Conservation (phyloP, 345 rosid species). For the Isatis tinctoria region DNA sequence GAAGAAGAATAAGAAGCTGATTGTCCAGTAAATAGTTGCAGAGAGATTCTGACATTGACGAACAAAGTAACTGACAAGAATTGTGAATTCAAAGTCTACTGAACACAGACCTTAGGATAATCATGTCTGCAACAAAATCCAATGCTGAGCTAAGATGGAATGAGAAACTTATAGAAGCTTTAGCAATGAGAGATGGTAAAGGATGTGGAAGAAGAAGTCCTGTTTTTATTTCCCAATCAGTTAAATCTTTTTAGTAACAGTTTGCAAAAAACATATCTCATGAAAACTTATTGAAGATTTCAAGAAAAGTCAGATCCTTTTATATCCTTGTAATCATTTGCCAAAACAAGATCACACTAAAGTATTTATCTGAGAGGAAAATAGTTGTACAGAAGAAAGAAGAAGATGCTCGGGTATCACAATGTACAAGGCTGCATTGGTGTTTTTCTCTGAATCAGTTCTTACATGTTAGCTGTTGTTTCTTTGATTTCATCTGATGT, state of each 20-base stretch:
- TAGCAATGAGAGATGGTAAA: background rate
- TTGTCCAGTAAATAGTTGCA: background rate
- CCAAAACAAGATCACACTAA: slow-evolving; percentile 9
- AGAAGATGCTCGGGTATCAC: slow-evolving; percentile 20
- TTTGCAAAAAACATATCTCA: background rate
- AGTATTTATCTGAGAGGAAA: slow-evolving; percentile 7
- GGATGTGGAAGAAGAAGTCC: background rate
- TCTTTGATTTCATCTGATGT: slow-evolving; percentile 75
- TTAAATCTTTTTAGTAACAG: background rate
- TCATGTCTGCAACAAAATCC: background rate
- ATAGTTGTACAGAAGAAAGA: slow-evolving; percentile 22
- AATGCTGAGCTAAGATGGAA: background rate
- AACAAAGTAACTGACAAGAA: background rate
- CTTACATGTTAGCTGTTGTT: slow-evolving; percentile 59
- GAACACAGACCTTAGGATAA: background rate
- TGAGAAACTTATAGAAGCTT: background rate
- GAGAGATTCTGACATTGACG: background rate
- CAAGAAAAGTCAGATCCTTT: background rate
- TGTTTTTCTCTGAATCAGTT: slow-evolving; percentile 2
- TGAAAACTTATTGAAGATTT: slow-evolving; percentile 2
- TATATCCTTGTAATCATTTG: background rate
- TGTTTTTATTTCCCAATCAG: background rate
- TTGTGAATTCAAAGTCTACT: background rate
- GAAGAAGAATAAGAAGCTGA: background rate
- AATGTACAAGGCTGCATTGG: slow-evolving; percentile 26